Percentiles rank a stretch among this genome's conserved stretches.
phyloP scores from a whole-genome alignment of 108 stramenopile genomes.

The Fragilaria radians region DNA sequence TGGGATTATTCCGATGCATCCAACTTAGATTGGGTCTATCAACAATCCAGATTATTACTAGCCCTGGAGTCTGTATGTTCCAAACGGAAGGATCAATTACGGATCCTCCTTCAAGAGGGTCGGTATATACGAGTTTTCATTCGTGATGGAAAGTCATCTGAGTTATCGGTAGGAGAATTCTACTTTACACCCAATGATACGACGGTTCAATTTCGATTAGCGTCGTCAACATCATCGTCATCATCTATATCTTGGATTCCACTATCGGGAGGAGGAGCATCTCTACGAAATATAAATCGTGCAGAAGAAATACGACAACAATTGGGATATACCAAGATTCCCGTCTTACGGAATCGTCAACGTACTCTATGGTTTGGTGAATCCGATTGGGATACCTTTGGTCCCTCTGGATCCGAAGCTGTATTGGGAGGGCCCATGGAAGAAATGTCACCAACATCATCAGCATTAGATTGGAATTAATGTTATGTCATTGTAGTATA shows the following conservation, averaged over 20 bases:
- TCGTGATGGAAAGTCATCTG: conserved; percentile 50
- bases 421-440: conserved; percentile 72
- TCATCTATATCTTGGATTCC: neutral
- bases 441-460: conserved; percentile 17
- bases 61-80: conserved; percentile 32
- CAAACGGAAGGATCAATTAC: conserved; percentile 41
- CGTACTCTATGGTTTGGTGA: conserved; percentile 71
- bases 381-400: conserved; percentile 71
- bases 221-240: conserved; percentile 6
- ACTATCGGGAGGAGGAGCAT: neutral
- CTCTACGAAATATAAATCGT: conserved; percentile 54
- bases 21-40: conserved; percentile 35
- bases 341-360: conserved; percentile 71
- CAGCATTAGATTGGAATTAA: neutral
- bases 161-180: conserved; percentile 68
- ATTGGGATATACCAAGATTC: conserved; percentile 62
- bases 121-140: conserved; percentile 62
- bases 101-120: conserved; percentile 38
- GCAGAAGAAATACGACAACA: conserved; percentile 66
- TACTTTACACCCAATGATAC: conserved; percentile 80
- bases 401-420: conserved; percentile 64
- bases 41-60: conserved; percentile 48
- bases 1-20: conserved; percentile 47
- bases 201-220: conserved; percentile 78
- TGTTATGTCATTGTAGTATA: neutral